Evolutionary conservation across 176 grass and related monocot species (phyloP), one percentile per base, ranked within the genome.

Genomic region (Oropetium thomaeum): DNA sequence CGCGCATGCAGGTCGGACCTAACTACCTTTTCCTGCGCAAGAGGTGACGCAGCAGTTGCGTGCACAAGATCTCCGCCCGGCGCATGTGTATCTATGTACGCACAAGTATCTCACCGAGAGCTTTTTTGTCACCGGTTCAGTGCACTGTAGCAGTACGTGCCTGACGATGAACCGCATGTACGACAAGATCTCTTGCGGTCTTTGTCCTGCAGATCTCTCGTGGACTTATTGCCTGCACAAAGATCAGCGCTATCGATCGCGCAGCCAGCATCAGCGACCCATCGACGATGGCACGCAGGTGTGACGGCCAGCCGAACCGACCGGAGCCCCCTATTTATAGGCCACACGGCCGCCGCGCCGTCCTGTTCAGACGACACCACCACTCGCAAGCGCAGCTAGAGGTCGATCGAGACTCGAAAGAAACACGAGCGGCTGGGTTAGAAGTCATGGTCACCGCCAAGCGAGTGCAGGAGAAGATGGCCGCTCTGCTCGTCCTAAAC

Each of bases 251-350:
- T 27, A 1, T 48, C 41, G 65, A 15, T 67, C 41, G 9, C 15
- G 66, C 41, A 31, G 42, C 26, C 29, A 69, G 1, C 41, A 43
- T 3, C 41, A 13, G 11, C 41, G 41, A 13, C 8, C n/a, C n/a
- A n/a, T n/a, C n/a, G n/a, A n/a, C n/a, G n/a, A n/a, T n/a, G n/a
- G n/a, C n/a, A n/a, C n/a, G n/a, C n/a, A n/a, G n/a, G n/a, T n/a
- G n/a, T n/a, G n/a, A n/a, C n/a, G n/a, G n/a, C n/a, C n/a, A n/a
- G n/a, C n/a, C n/a, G n/a, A n/a, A n/a, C n/a, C n/a, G n/a, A n/a
- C 35, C 42, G 42, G 42, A 19, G n/a, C n/a, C 59, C 10, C 11
- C 42, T 69, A 69, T 49, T 69, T 69, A 69, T 68, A 49, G 45
- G n/a, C n/a, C n/a, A n/a, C n/a, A n/a, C n/a, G n/a, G n/a, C n/a